Evolutionary conservation across 202 grass and related monocot species (phyloP).

Genomic region (Setaria italica): DNA sequence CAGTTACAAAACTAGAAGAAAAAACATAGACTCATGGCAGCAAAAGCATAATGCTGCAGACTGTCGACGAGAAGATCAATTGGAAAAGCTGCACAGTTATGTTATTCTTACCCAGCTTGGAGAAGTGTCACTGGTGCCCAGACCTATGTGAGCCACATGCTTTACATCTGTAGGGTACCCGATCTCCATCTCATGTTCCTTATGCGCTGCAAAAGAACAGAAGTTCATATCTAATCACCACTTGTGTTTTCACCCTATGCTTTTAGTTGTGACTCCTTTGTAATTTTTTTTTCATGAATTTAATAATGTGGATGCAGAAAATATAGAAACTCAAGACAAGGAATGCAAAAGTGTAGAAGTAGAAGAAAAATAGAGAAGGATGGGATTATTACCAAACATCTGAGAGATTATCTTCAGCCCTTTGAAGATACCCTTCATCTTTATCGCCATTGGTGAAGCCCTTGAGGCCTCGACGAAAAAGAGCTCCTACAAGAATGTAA

Average conservation of each 20-base stretch:
- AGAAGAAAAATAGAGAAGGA: slow-evolving; percentile 32
- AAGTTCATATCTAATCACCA: background rate
- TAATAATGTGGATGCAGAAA: background rate
- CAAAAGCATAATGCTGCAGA: background rate
- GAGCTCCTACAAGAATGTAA: slow-evolving; percentile 44
- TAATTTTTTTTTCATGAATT: background rate
- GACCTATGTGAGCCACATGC: slow-evolving; percentile 81
- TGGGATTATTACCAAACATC: slow-evolving; percentile 54
- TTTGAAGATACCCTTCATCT: slow-evolving; percentile 70
- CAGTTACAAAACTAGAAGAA: background rate
- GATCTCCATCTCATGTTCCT: slow-evolving; percentile 85
- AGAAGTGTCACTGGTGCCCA: slow-evolving; percentile 60
- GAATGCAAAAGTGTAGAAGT: slow-evolving; percentile 9
- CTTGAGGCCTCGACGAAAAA: slow-evolving; percentile 10
- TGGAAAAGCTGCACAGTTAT: slow-evolving; percentile 9
- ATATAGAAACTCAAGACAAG: background rate
- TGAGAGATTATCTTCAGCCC: slow-evolving; percentile 64
- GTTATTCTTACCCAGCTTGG: slow-evolving; percentile 60
- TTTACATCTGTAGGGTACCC: slow-evolving; percentile 81
- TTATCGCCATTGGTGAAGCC: slow-evolving; percentile 48
- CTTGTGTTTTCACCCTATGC: slow-evolving; percentile 19
- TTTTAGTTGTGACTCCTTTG: slow-evolving; percentile 4
- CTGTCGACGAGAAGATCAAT: background rate
- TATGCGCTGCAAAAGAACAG: slow-evolving; percentile 56
- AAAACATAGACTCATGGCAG: background rate